phyloP scores from a whole-genome alignment of 2,329 filamentous ascomycete genomes.

The Ascocoryne sarcoides region DNA sequence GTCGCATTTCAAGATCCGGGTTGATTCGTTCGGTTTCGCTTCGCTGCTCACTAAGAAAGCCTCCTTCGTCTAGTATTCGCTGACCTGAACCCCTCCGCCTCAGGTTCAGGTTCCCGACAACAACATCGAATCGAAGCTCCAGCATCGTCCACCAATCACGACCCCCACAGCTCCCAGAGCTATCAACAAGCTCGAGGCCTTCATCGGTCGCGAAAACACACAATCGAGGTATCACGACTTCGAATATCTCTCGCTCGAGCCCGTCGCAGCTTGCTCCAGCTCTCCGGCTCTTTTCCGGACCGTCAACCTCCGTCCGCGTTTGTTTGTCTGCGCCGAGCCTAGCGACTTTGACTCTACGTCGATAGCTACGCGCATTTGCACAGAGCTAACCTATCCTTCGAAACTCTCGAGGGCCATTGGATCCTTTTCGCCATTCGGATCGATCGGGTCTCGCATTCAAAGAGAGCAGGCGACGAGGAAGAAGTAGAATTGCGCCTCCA shows the following conservation, averaged over 20 bases:
- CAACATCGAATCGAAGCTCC: constrained; percentile 6
- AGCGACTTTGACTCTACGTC: too few species aligned
- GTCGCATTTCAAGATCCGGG: too few species aligned
- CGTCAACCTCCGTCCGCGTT: constrained; percentile 1
- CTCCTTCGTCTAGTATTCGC: too few species aligned
- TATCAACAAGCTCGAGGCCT: constrained; percentile 15
- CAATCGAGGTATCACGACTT: background rate
- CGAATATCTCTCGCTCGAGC: background rate
- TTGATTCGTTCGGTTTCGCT: too few species aligned
- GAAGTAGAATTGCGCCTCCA: background rate
- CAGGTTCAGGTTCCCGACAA: constrained; percentile 2
- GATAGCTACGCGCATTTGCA: background rate
- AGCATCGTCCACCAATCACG: constrained; percentile 16
- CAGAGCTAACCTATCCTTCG: background rate
- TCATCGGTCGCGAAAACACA: constrained; percentile 1
- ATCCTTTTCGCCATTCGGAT: background rate
- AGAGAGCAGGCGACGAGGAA: background rate
- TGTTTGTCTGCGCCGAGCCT: background rate
- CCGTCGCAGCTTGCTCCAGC: background rate
- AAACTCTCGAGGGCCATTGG: background rate
- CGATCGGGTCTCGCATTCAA: background rate
- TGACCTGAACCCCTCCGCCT: background rate
- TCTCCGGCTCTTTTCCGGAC: background rate
- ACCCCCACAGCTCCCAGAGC: constrained; percentile 3
- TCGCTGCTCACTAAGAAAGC: too few species aligned